Evolutionary conservation across 2,329 filamentous ascomycete genomes (phyloP).

Genomic region (Cryphonectria carpinicola): DNA sequence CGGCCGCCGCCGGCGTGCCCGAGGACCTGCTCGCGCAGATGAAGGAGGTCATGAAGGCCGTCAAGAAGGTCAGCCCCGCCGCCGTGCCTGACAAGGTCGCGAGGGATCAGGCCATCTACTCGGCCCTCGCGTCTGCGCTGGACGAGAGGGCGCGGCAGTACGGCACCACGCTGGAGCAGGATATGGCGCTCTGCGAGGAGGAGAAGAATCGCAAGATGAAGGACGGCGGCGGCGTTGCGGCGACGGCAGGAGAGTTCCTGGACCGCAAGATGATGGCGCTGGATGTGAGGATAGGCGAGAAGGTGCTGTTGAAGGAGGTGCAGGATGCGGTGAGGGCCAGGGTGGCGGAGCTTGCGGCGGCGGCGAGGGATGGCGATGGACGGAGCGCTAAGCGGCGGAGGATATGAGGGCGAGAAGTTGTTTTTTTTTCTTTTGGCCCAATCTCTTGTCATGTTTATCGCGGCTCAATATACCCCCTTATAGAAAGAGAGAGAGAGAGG

Average conservation of each 20-base stretch:
- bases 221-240: conserved; percentile 5
- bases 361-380: conserved; percentile 29
- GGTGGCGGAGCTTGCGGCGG: conserved; percentile 28
- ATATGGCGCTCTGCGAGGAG: conserved; percentile 30
- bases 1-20: conserved; percentile 48
- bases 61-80: conserved; percentile 49
- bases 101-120: conserved; percentile 50
- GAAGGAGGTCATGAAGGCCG: conserved; percentile 52
- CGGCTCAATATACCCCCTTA: conserved; percentile 23
- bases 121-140: conserved; percentile 42
- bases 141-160: conserved; percentile 35
- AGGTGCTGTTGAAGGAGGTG: conserved; percentile 38
- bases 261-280: conserved; percentile 36
- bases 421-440: background rate
- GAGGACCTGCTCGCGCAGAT: conserved; percentile 58
- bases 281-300: conserved; percentile 42
- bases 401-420: conserved; percentile 2
- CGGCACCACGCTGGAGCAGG: conserved; percentile 37
- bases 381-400: conserved; percentile 36
- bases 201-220: background rate
- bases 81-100: conserved; percentile 53
- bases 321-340: conserved; percentile 32
- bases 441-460: background rate
- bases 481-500: background rate
- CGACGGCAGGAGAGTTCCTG: background rate